A percentile compares a stretch with the other conserved stretches of the same genome.
These are phyloP conservation scores for Starmerella ratchasimensis DNA, from an alignment of 805 yeast genomes.

Conservation along the genomic window DNA sequence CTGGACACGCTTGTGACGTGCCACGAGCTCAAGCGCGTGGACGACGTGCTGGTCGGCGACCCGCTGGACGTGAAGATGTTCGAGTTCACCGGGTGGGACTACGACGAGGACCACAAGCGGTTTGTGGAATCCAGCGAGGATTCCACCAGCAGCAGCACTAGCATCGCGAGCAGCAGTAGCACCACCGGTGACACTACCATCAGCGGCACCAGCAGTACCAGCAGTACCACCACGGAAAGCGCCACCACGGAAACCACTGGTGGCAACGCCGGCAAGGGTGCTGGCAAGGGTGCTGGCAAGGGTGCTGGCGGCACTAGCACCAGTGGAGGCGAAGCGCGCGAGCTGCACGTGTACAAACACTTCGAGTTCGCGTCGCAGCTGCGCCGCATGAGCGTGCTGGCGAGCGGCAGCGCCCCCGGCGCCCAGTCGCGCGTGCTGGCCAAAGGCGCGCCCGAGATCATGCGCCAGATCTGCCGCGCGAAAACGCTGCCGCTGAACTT, in stretches of 20 bases:
- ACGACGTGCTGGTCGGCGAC: constrained; percentile 75
- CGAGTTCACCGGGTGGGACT: constrained; percentile 67
- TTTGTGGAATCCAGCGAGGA: too few species aligned
- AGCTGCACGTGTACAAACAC: constrained; percentile 36
- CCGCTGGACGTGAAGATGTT: constrained; percentile 92
- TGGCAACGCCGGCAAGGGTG: not conserved
- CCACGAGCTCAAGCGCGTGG: constrained; percentile 72
- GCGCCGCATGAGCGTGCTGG: constrained; percentile 82
- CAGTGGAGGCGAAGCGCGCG: not conserved
- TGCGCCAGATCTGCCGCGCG: constrained; percentile 60
- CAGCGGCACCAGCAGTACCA: too few species aligned
- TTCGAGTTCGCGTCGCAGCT: constrained; percentile 77
- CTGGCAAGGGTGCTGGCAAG: not conserved
- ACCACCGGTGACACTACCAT: too few species aligned
- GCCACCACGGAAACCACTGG: constrained; percentile 6
- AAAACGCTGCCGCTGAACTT: constrained; percentile 61
- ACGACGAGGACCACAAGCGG: constrained; percentile 44
- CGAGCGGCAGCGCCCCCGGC: constrained; percentile 26
- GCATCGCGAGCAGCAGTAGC: too few species aligned
- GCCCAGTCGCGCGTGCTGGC: constrained; percentile 43
- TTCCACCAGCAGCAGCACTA: too few species aligned
- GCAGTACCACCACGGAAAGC: too few species aligned
- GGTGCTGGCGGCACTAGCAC: not conserved
- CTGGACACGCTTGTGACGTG: constrained; percentile 47
- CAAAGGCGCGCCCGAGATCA: constrained; percentile 96